Percentiles rank a stretch among this genome's conserved stretches.
phyloP scores from a whole-genome alignment of 495 filamentous ascomycete species.

The Patellaria atrata region DNA sequence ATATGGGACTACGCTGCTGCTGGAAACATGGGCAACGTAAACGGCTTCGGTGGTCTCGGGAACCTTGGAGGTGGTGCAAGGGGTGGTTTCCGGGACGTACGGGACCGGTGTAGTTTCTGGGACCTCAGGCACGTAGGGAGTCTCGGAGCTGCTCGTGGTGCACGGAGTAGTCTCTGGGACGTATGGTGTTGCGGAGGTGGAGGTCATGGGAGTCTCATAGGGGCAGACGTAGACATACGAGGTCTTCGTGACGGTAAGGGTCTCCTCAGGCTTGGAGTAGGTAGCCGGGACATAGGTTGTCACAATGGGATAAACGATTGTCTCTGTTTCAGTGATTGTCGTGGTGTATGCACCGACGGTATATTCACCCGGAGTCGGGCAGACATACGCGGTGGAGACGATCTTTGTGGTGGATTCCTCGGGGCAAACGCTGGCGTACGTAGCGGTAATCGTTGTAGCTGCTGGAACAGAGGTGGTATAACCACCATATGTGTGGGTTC shows the following conservation, averaged over 20 bases:
- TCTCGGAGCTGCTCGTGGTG: no score
- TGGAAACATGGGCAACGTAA: background rate
- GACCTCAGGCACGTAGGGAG: no score
- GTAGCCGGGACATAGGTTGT: slow-evolving; percentile 53
- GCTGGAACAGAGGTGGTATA: slow-evolving; percentile 61
- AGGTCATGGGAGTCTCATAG: slow-evolving; percentile 22
- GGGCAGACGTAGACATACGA: slow-evolving; percentile 60
- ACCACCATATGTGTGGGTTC: slow-evolving; percentile 59
- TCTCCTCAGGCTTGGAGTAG: slow-evolving; percentile 54
- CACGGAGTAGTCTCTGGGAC: background rate
- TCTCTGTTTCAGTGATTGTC: slow-evolving; percentile 35
- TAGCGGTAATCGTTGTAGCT: slow-evolving; percentile 57
- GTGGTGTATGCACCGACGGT: slow-evolving; percentile 57
- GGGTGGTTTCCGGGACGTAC: no score
- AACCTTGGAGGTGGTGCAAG: background rate
- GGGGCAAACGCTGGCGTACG: slow-evolving; percentile 52
- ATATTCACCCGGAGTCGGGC: slow-evolving; percentile 68
- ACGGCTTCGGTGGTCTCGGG: background rate
- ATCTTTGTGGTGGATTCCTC: slow-evolving; percentile 48
- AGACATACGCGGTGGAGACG: slow-evolving; percentile 60
- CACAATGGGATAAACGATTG: slow-evolving; percentile 50
- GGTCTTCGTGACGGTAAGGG: slow-evolving; percentile 55
- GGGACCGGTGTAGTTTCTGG: no score
- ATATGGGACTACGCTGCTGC: background rate
- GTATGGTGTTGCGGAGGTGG: slow-evolving; percentile 1